Base-by-base conservation (phyloP, 352 stramenopile genomes). In the Pythium guiyangense region DNA sequence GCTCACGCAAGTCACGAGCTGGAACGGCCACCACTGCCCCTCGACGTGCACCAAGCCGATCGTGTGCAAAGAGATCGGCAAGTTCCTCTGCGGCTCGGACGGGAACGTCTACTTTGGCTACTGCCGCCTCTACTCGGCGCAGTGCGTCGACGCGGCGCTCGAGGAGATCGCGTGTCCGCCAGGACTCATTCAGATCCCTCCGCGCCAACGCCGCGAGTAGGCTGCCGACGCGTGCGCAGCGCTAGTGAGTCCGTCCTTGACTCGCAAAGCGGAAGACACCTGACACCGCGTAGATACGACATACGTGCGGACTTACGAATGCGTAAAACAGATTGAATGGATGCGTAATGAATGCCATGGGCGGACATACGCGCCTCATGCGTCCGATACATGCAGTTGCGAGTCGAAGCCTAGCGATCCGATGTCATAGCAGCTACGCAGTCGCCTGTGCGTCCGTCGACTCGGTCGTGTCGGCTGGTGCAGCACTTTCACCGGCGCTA, bases 21-120 rank as follows among this genome's bases (percentile, higher is more conserved):
- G 66, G 62, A 67, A 73, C 46, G 62, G 66, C 14, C 61, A 69
- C 58, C 60, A 60, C 55, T 73, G 66, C 43, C 62, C 62, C n/a
- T 50, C 65, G 46, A 73, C 53, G 27, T 73, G 66, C 66, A 59
- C 27, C 17, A 66, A 69, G 46, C 20, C 45, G 14, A 67, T 73
- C 49, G 42, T 53, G 51, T 73, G 66, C 49, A 63, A 64, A 15
- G 65, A 73, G 40, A 59, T 73, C 27, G 65, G 65, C 57, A 69
- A 64, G 43, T 73, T 53, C 39, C 51, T 73, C 2, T 73, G 65
- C 48, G 65, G 57, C 25, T 60, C 54, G 26, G 65, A 73, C 53
- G 61, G 61, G 17, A 73, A 69, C 55, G 65, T 69, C 17, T 73
- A 73, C 52, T 73, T 69, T 57, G 65, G 65, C 39, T 73, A 73